Base-by-base conservation (phyloP, 495 filamentous ascomycete genomes). In the Aspergillus affinis region DNA sequence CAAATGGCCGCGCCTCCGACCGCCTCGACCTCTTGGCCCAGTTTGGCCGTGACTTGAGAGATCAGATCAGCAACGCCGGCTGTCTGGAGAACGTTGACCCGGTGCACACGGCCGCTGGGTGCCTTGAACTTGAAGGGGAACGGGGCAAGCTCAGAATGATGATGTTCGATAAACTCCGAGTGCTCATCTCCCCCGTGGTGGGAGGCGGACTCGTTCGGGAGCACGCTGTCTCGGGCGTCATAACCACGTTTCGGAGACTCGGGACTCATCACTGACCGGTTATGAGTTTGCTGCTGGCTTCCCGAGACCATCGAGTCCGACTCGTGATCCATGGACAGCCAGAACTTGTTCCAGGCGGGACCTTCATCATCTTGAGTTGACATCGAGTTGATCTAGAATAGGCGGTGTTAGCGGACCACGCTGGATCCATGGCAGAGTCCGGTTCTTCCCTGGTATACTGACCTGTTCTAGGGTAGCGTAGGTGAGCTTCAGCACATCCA, bases 111-210 rank as follows among this genome's bases (percentile, higher is more conserved):
- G 47, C 95, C 94, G 71, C 91, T 94, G 17, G 95, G 94, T 4
- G 94, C 93, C 78, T 99, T 98, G 84, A 99, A 99, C 73, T 99
- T 99, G 86, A 99, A 98, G 23, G 93, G 84, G 77, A 98, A 99
- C 0, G 94, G 90, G 12, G 80, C 70, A 55, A 92, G 90, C 68
- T 88, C 86, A 0, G 82, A 76, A 20, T 84, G 68, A 9, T 78
- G 64, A 26, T 82, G 81, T 3, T 81, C 79, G 0, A 81, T 76
- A 41, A 82, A 79, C 55, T 90, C 88, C 3, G 83, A 78, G 29
- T 88, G 91, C 23, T 88, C 90, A 19, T 96, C 91, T 8, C 81
- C 81, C 46, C 93, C 94, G 57, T 91, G 84, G 65, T 97, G 95
- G 30, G 95, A 98, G 45, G 94, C 94, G 21, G 93, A 97, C 58